Percentiles rank a stretch among this genome's conserved stretches.
phyloP scores from a whole-genome alignment of 441 rosid genomes.

The Gossypium trilobum region DNA sequence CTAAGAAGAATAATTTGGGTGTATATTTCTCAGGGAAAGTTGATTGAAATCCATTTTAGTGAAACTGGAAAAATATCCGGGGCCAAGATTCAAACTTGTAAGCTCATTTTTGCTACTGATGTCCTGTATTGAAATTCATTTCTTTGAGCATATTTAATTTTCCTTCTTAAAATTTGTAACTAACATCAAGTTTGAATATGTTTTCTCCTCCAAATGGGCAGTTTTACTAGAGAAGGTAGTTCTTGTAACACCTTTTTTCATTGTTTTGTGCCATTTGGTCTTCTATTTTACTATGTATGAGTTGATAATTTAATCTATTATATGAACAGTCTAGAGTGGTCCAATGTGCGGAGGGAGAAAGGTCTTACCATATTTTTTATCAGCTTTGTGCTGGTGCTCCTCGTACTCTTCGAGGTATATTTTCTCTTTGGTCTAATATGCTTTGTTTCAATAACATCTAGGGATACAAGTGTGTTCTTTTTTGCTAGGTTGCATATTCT shows the following conservation, averaged over 20 bases:
- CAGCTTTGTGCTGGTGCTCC: conserved; percentile 98
- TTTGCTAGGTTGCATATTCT: background rate
- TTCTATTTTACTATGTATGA: conserved; percentile 1
- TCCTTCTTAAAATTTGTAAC: conserved; percentile 18
- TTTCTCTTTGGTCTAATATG: conserved; percentile 10
- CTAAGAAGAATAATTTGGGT: conserved; percentile 14
- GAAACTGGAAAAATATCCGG: conserved; percentile 94
- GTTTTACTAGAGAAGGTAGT: conserved; percentile 96
- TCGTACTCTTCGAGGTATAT: conserved; percentile 58
- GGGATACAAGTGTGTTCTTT: background rate
- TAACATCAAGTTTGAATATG: conserved; percentile 25
- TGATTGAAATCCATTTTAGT: conserved; percentile 90
- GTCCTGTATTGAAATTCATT: conserved; percentile 1
- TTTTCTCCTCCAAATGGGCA: conserved; percentile 36
- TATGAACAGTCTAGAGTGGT: conserved; percentile 90
- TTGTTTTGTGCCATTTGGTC: conserved; percentile 14
- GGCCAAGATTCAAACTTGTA: conserved; percentile 95
- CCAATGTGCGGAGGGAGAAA: conserved; percentile 87
- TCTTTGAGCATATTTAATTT: conserved; percentile 9
- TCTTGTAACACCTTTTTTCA: conserved; percentile 17
- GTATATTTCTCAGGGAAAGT: conserved; percentile 62
- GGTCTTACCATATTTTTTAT: conserved; percentile 97
- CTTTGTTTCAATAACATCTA: background rate
- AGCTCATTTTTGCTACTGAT: conserved; percentile 27
- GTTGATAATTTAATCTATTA: conserved; percentile 20